phyloP scores from a whole-genome alignment of 192 early-diverging fungal species.

The Dissophora globulifera region DNA sequence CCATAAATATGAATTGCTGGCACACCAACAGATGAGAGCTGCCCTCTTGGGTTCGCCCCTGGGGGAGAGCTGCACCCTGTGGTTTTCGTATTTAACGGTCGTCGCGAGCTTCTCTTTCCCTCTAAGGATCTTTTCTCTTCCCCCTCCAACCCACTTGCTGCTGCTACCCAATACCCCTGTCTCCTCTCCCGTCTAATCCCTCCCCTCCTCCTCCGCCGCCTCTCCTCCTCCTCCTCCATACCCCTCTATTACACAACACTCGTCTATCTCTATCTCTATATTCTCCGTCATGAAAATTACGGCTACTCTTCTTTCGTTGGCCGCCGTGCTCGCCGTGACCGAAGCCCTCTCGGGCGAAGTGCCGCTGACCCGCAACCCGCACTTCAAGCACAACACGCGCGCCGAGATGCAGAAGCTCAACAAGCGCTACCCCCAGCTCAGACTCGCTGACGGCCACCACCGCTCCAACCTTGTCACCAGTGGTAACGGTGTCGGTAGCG shows the following conservation, averaged over 20 bases:
- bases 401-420: slow-evolving; percentile 10
- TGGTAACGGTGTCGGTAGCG: background rate
- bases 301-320: slow-evolving; percentile 1
- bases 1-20: too few species aligned
- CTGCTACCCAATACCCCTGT: too few species aligned
- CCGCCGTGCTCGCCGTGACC: slow-evolving; percentile 10
- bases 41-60: too few species aligned
- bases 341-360: background rate
- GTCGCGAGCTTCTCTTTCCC: background rate
- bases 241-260: background rate
- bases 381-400: background rate
- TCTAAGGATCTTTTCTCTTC: background rate
- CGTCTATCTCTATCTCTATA: background rate
- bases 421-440: slow-evolving; percentile 3
- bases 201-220: background rate
- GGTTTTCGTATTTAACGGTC: too few species aligned
- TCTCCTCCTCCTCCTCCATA: background rate
- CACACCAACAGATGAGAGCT: too few species aligned
- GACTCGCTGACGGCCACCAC: background rate
- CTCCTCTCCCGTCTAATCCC: background rate
- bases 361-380: slow-evolving; percentile 1
- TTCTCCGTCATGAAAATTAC: background rate
- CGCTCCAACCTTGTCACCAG: too few species aligned
- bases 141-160: background rate
- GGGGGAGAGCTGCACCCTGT: too few species aligned